Evolutionary conservation across 805 yeast genomes (phyloP).

Genomic region (Saturnispora kantuleensis): DNA sequence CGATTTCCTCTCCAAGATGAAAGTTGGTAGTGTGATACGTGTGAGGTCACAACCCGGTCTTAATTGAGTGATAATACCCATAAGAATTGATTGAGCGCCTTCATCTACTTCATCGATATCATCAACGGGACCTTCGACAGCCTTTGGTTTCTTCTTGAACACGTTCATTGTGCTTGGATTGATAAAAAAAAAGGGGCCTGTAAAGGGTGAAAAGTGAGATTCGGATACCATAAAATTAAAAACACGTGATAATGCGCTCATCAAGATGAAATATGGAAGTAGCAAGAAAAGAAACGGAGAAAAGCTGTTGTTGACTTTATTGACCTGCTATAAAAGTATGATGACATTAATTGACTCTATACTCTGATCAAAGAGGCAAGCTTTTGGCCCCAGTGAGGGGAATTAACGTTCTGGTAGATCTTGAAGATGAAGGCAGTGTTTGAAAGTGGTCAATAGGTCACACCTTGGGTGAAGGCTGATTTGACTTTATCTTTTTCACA

Average conservation of each 20-base stretch:
- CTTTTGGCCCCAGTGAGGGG: no score
- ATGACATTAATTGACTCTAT: no score
- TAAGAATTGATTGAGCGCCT: conserved; percentile 75
- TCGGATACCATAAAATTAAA: no score
- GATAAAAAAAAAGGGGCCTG: no score
- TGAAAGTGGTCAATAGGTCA: neutral
- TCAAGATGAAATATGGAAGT: no score
- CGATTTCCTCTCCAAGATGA: conserved; percentile 86
- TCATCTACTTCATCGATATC: conserved; percentile 90
- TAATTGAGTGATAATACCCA: conserved; percentile 83
- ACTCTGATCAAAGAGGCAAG: no score
- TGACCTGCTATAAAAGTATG: no score
- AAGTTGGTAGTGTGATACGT: conserved; percentile 89
- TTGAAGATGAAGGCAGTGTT: neutral
- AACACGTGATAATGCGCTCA: neutral
- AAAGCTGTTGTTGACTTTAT: no score
- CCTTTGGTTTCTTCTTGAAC: neutral
- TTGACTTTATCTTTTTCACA: conserved; percentile 13
- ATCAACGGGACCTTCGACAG: conserved; percentile 31
- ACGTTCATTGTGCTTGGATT: neutral
- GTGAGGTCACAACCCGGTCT: conserved; percentile 89
- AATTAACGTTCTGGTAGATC: neutral
- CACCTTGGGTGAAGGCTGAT: neutral
- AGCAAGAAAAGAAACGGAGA: no score
- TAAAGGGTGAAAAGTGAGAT: no score